Base-by-base conservation (phyloP, 2,329 filamentous ascomycete species). In the Aureobasidium melanogenum region DNA sequence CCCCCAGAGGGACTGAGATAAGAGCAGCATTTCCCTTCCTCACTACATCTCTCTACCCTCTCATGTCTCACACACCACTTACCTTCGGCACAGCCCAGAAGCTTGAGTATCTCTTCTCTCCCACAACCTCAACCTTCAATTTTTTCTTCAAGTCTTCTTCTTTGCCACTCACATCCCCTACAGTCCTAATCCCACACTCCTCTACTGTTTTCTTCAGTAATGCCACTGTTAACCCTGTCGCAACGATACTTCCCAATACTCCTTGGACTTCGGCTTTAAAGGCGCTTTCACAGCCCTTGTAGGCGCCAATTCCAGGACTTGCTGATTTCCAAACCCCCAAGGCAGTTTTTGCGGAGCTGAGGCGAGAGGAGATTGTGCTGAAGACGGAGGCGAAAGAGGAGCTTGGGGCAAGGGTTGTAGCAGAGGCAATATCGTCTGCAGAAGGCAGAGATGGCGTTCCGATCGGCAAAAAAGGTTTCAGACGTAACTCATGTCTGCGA, bases 401-500 rank as follows among this genome's bases (percentile, higher is more conserved):
- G 1, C 5, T 36, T 12, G n/a, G 39, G 32, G 50, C 22, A 14
- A 17, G 64, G 63, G 34, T 15, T 48, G 57, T 7, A 52, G 71
- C 58, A 28, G 63, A 64, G 38, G 76, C 72, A 64, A 88, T 90
- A 15, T 85, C 82, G 7, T 84, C 82, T 64, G 83, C 88, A 0
- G 82, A 75, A 0, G 88, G 85, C 14, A 89, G 78, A 63, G 84
- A 82, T 0, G 90, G 88, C 1, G 89, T 79, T 10, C 82, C 81
- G 61, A 96, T 82, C 8, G 77, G 72, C 0, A 87, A 78, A 69
- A 95, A 96, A 0, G 91, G 89, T 68, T 88, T 89, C 89, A 96
- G 94, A 62, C 92, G 88, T 10, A 95, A 76, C 66, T 94, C 88
- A 71, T 94, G 92, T 14, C 90, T 85, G 5, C 91, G 76, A 34